Base-by-base conservation (phyloP, 2,329 filamentous ascomycete genomes). In the Blastomyces silverae region DNA sequence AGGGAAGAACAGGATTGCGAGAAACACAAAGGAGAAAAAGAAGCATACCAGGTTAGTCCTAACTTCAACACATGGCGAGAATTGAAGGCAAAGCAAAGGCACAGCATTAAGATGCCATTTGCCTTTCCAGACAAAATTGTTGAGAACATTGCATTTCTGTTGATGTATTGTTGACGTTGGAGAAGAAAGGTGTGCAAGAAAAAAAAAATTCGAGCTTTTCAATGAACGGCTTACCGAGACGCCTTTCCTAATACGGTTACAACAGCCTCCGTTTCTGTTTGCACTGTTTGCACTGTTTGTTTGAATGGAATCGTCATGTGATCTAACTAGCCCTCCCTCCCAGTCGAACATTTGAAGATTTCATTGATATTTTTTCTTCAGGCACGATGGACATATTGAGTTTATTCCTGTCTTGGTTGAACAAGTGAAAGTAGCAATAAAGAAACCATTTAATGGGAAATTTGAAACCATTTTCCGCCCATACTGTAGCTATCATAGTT, bases 21-120 rank as follows among this genome's bases (percentile, higher is more conserved):
- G 34, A 37, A 37, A 37, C 34, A 37, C 7, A 10, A 34, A 50
- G 4, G 8, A 25, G 0, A 22, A 31, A 63, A 65, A 34, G 63
- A 64, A 63, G 69, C 75, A 74, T 72, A 76, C 75, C 74, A 72
- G 67, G 37, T 61, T 66, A 66, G 65, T 67, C 25, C 5, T n/a
- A 11, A 57, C 7, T 20, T 10, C 25, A 28, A 48, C 37, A 22
- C 37, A 42, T 22, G 62, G 5, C 7, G 53, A 22, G 46, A 10
- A 15, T 10, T 17, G n/a, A 53, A 53, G 28, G 10, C 34, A 37
- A 25, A 52, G 15, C 59, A 55, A 3, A 28, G 25, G 28, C 31
- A n/a, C 11, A 28, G 48, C 20, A 39, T 39, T 39, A 52, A 52
- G 7, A 22, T 3, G 48, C 20, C 48, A 58, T 37, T n/a, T 42